phyloP scores from a whole-genome alignment of 2,329 filamentous ascomycete genomes.

The Penicillium sp. region DNA sequence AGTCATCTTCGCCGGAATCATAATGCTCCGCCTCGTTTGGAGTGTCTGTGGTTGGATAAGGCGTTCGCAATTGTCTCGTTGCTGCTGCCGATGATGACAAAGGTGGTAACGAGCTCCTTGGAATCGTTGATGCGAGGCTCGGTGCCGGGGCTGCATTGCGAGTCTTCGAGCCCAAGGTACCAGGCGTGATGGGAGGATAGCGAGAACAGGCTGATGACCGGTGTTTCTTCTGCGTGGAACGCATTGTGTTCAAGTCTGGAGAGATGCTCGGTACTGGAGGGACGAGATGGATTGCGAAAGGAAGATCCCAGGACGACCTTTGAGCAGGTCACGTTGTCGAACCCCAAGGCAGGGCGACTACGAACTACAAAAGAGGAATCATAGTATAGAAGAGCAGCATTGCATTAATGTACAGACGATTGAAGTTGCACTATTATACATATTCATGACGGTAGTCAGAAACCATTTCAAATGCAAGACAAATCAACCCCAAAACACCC shows the following conservation, averaged over 20 bases:
- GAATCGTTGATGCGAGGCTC: slow-evolving; percentile 7
- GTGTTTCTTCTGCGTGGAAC: slow-evolving; percentile 18
- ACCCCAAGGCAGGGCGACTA: background rate
- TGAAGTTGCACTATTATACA: background rate
- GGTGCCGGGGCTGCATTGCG: slow-evolving; percentile 1
- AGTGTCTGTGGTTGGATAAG: slow-evolving; percentile 8
- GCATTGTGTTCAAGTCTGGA: slow-evolving; percentile 6
- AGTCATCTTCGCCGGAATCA: slow-evolving; percentile 49
- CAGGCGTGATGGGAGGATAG: slow-evolving; percentile 15
- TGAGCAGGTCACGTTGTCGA: slow-evolving; percentile 5
- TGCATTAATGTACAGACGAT: slow-evolving; percentile 8
- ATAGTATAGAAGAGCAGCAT: slow-evolving; percentile 1
- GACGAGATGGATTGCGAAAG: background rate
- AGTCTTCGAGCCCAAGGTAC: slow-evolving; percentile 8
- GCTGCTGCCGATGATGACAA: slow-evolving; percentile 9
- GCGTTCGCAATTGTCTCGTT: slow-evolving; percentile 10
- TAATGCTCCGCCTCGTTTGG: slow-evolving; percentile 30
- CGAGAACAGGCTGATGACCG: slow-evolving; percentile 5
- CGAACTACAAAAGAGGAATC: background rate
- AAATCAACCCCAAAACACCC: slow-evolving; percentile 1
- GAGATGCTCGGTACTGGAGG: background rate
- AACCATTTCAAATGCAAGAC: background rate
- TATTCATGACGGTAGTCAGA: slow-evolving; percentile 6
- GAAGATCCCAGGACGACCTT: background rate
- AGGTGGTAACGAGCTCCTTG: slow-evolving; percentile 3